Base-by-base conservation (phyloP, 2,329 filamentous ascomycete genomes). In the Paracoccidioides lutzii region DNA sequence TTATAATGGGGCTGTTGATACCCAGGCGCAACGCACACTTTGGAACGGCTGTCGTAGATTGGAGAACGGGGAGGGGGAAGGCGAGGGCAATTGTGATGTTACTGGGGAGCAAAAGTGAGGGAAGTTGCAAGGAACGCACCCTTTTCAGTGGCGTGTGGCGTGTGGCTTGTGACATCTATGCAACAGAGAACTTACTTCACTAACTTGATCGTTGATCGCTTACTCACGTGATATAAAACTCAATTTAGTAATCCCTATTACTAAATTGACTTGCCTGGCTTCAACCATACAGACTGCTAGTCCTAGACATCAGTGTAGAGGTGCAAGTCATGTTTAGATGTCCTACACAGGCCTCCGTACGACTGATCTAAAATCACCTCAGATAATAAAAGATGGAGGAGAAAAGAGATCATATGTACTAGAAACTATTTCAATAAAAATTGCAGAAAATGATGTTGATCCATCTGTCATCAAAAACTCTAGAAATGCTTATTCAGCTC, bases 31-130 rank as follows among this genome's bases (percentile, higher is more conserved):
- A 53, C 45, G 58, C 54, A 61, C 56, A 54, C 55, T 55, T 38
- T 53, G 57, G 59, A 61, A 61, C 59, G 59, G 58, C 57, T 58
- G 55, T 49, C 46, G 59, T 61, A 61, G 53, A 58, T 60, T 61
- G 58, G 41, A 61, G 59, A 60, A 61, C 59, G 59, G 48, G 43
- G 55, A 28, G 40, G n/a, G 15, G 2, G 14, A 14, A 2, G 14
- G 40, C 10, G 5, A n/a, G 40, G 12, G 37, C 37, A 38, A 38
- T 2, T 8, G 7, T 2, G 37, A 7, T 8, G 37, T 38, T 12
- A 8, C 37, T 2, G 7, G 12, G 37, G 7, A 38, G 37, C 37
- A 38, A 12, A 12, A 22, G 22, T 22, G 22, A 22, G 22, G 22
- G 22, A 22, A 22, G 22, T 22, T 22, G 22, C 22, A 22, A n/a